These are phyloP conservation scores for Solanum medicagineum DNA, from an alignment of 257 asterid species.

Conservation along the genomic window DNA sequence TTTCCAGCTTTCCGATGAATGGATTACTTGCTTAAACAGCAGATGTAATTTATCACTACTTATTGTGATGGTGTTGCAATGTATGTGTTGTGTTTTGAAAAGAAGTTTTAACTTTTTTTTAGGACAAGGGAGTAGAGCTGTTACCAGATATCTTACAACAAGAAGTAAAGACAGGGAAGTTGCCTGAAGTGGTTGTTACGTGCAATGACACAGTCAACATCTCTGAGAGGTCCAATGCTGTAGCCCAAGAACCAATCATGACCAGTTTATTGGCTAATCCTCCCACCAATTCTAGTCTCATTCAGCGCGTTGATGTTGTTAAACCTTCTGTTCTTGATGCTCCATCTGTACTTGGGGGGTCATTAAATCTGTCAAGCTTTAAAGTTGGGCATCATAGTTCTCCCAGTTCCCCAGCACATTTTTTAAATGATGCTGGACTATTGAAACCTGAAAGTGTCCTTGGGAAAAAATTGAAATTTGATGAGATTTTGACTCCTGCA, in stretches of 20 bases:
- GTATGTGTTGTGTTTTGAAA: not conserved
- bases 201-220: slow-evolving; percentile 6
- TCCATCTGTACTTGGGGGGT: slow-evolving; percentile 8
- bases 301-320: slow-evolving; percentile 3
- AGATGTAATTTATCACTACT: not conserved
- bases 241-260: slow-evolving; percentile 43
- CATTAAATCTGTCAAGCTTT: not conserved
- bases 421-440: slow-evolving; percentile 11
- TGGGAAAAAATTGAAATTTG: slow-evolving; percentile 12
- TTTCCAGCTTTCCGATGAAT: not conserved
- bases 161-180: slow-evolving; percentile 50
- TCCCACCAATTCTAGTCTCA: slow-evolving; percentile 3
- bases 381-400: slow-evolving; percentile 6
- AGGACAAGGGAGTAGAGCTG: slow-evolving; percentile 70
- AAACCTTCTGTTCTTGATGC: slow-evolving; percentile 4
- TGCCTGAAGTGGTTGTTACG: slow-evolving; percentile 28
- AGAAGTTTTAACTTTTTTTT: slow-evolving; percentile 1
- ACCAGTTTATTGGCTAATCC: slow-evolving; percentile 36
- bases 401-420: not conserved
- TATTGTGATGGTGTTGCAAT: not conserved
- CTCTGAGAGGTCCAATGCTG: slow-evolving; percentile 21
- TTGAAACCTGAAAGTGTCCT: slow-evolving; percentile 5
- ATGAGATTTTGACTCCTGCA: not conserved
- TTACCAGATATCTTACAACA: slow-evolving; percentile 66
- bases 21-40: not conserved